Base-by-base conservation (phyloP, 345 rosid genomes). In the Raphanus raphanistrum region DNA sequence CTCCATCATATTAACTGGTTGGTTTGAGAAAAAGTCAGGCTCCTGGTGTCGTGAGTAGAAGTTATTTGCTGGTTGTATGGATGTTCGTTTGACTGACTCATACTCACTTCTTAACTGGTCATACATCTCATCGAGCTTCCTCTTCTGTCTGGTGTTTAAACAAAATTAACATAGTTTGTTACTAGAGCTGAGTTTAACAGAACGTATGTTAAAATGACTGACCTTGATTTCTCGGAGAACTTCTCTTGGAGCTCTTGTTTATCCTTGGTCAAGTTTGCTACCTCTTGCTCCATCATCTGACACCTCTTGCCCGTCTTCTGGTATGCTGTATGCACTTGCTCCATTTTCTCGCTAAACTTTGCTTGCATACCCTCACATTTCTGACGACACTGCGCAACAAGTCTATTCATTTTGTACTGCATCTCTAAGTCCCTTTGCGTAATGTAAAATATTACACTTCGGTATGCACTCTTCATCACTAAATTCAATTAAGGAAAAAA, bases 121-220 rank as follows among this genome's bases (percentile, higher is more conserved):
- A 74, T 95, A 92, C 97, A 95, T 95, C 84, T 95, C 99, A 77
- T 95, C 99, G 48, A 91, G 97, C 79, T 91, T 95, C 77, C 97
- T 90, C 92, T 95, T 95, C 86, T 90, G 97, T 82, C 98, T 92
- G 90, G 68, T 68, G 79, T 73, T 69, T 12, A 50, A 66, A 12
- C 13, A 67, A 63, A 76, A 15, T 66, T 13, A 45, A 16, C 15
- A 48, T 54, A 67, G 38, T 31, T 65, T 58, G 27, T 55, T 35
- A 58, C 62, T 36, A 70, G 67, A 54, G 63, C 61, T 67, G 69
- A 43, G 59, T 60, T 76, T 60, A 64, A 13, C 12, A 25, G 63
- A 45, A 76, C 50, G 6, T n/a, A 54, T 33, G 52, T 70, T 57
- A 25, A 7, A 3, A 7, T 58, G 59, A 73, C 81, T 79, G 70